These are phyloP conservation scores for Scutellaria barbata DNA, from an alignment of 257 asterid species.

Conservation along the genomic window DNA sequence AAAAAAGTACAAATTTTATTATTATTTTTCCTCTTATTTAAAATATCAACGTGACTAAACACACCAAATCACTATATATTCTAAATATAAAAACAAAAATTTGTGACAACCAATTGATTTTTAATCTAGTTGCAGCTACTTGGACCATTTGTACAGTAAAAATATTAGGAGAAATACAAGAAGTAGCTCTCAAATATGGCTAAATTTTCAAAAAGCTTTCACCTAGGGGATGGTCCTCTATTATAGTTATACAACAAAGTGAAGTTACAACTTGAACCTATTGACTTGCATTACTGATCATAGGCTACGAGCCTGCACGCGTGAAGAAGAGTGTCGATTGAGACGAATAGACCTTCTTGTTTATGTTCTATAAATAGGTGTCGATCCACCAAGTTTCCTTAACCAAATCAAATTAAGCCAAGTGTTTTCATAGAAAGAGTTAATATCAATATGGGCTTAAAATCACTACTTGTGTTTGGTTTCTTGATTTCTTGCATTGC, in stretches of 20 bases:
- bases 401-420: background rate
- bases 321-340: background rate
- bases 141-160: conserved; percentile 34
- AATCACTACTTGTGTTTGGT: conserved; percentile 32
- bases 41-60: background rate
- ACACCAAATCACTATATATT: background rate
- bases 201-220: conserved; percentile 22
- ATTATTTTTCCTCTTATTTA: too few relatives aligned
- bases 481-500: conserved; percentile 39
- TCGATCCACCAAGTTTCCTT: background rate
- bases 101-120: conserved; percentile 17
- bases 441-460: conserved; percentile 39
- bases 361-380: conserved; percentile 34
- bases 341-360: background rate
- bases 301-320: conserved; percentile 28
- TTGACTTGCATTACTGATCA: conserved; percentile 33
- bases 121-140: conserved; percentile 12
- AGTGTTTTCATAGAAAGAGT: background rate
- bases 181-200: conserved; percentile 28
- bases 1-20: too few relatives aligned
- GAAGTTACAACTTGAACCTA: conserved; percentile 20
- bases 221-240: conserved; percentile 9
- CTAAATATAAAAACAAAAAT: background rate
- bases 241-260: conserved; percentile 7
- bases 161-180: conserved; percentile 17